Conservation (phyloP, 202 grass and related monocot species). For the Carex arenaria region DNA sequence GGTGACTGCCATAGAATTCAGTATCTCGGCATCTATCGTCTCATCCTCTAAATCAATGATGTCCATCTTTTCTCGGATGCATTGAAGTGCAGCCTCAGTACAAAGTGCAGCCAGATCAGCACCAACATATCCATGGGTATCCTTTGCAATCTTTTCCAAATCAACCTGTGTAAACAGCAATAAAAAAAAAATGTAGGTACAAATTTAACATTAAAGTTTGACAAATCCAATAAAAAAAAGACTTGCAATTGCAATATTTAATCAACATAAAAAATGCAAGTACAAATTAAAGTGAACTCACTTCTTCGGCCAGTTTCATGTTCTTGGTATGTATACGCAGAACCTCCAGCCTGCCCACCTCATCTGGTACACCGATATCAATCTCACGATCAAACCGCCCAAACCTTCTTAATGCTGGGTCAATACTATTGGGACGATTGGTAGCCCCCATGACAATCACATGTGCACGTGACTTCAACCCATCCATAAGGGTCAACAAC, state of each 20-base stretch:
- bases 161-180: constrained; percentile 53
- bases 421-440: constrained; percentile 87
- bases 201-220: too few species aligned
- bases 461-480: constrained; percentile 79
- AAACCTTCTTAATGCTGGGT: constrained; percentile 89
- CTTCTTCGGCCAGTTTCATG: constrained; percentile 92
- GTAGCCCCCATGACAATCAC: constrained; percentile 95
- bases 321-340: constrained; percentile 92
- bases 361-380: constrained; percentile 86
- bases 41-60: constrained; percentile 98
- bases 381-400: constrained; percentile 94
- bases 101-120: constrained; percentile 92
- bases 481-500: constrained; percentile 92
- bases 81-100: constrained; percentile 94
- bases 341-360: constrained; percentile 82
- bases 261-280: neutral
- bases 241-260: neutral
- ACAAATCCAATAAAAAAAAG: neutral
- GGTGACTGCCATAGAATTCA: constrained; percentile 92
- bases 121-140: constrained; percentile 92
- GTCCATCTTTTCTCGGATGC: constrained; percentile 98
- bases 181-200: neutral
- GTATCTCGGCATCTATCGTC: constrained; percentile 86
- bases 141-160: constrained; percentile 79
- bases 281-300: constrained; percentile 23